phyloP scores from a whole-genome alignment of 768 basidiomycete genomes.

The Auricularia auricula-judae region DNA sequence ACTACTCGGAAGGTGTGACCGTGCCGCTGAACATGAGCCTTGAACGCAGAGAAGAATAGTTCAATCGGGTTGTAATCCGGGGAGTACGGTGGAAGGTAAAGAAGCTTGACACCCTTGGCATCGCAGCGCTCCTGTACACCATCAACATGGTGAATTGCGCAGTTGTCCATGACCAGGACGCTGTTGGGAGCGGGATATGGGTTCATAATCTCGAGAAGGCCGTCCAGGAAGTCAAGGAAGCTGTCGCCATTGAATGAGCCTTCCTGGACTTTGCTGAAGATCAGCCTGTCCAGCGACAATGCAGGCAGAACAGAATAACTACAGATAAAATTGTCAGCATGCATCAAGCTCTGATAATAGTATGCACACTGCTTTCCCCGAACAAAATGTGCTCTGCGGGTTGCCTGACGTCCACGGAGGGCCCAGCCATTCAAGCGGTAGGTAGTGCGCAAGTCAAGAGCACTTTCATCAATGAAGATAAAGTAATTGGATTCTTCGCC shows the following conservation, averaged over 20 bases:
- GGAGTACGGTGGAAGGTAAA: slow-evolving; percentile 16
- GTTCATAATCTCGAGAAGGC: slow-evolving; percentile 26
- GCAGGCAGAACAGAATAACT: slow-evolving; percentile 28
- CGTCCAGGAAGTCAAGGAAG: slow-evolving; percentile 23
- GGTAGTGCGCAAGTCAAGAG: slow-evolving; percentile 5
- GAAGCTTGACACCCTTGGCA: no score
- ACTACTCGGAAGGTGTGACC: no score
- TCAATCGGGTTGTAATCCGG: slow-evolving; percentile 22
- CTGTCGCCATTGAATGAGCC: slow-evolving; percentile 17
- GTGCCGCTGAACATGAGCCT: no score
- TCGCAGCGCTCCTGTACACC: slow-evolving; percentile 14
- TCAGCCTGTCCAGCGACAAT: slow-evolving; percentile 24
- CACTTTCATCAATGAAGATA: slow-evolving; percentile 12
- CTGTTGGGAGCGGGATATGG: slow-evolving; percentile 25
- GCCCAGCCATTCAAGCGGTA: slow-evolving; percentile 9
- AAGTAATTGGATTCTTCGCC: slow-evolving; percentile 7
- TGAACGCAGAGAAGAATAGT: background rate
- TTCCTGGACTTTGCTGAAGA: slow-evolving; percentile 18
- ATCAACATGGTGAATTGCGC: slow-evolving; percentile 21
- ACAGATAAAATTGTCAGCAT: background rate
- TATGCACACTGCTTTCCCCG: slow-evolving; percentile 9
- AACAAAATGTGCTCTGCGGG: slow-evolving; percentile 10
- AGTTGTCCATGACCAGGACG: slow-evolving; percentile 31
- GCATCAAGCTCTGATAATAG: background rate
- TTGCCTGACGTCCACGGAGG: slow-evolving; percentile 2